Base-by-base conservation (phyloP, 176 grass and related monocot species). In the Oropetium thomaeum region DNA sequence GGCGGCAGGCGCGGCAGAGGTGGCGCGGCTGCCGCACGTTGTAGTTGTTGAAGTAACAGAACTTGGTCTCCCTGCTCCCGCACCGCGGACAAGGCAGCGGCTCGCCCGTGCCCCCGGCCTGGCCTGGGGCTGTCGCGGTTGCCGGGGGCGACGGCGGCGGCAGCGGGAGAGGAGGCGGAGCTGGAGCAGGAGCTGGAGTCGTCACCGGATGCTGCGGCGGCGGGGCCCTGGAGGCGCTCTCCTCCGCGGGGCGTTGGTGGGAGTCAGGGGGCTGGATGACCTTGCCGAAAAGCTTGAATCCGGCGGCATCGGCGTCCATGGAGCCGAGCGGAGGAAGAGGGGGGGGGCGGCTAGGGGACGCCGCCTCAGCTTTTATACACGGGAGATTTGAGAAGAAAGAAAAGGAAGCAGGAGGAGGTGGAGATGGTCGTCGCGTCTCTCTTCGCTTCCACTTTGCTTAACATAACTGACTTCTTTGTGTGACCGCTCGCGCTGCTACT, bases 21-120 rank as follows among this genome's bases (percentile, higher is more conserved):
- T 99, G 96, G 20, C 96, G 91, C 60, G 96, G 96, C 79, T 99
- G 96, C 44, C 90, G 88, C 66, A 99, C 96, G 96, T 99, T 99
- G 89, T 99, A 95, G 96, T 99, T 99, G 79, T 95, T 99, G 89
- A 95, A 99, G 89, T 99, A 99, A 87, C 96, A 99, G 82, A 99
- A 99, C 89, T 99, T 99, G 73, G 96, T 99, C 65, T 95, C 96
- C 87, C 83, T 79, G 92, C 96, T 99, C 76, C 80, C 89, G 69
- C 96, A 95, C 73, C 96, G 23, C 40, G 91, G 96, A 58, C 96
- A 99, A 6, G 89, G 89, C 67, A 95, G 73, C 79, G 68, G 68
- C 52, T 84, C 69, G 48, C 67, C 47, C 38, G 66, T 28, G n/a
- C 48, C 77, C 10, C 58, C 70, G 3, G 13, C 68, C 16, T 12